phyloP scores from a whole-genome alignment of 495 filamentous ascomycete genomes.

The Platismatia glauca region DNA sequence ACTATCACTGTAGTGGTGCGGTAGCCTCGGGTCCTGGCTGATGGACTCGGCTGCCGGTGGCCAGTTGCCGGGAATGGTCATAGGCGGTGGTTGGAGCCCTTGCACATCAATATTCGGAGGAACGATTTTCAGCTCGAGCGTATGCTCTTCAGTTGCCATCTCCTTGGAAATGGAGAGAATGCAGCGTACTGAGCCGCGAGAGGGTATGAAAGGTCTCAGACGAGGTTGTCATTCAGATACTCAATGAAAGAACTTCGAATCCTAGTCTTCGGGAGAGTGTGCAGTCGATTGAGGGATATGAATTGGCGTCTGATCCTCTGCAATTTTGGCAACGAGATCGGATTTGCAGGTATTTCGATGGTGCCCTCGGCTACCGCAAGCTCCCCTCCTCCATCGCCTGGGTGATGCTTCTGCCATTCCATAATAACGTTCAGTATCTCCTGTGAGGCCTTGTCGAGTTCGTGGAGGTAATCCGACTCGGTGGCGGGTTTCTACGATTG shows the following conservation, averaged over 20 bases:
- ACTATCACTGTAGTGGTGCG: neutral
- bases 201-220: conserved; percentile 1
- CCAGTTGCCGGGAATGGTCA: neutral
- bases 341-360: conserved; percentile 32
- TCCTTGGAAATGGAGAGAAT: neutral
- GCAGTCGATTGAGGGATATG: conserved; percentile 64
- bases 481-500: conserved; percentile 45
- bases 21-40: neutral
- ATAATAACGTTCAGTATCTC: conserved; percentile 69
- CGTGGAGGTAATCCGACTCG: conserved; percentile 71
- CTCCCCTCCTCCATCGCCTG: conserved; percentile 47
- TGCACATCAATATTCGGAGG: neutral
- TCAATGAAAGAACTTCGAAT: conserved; percentile 62
- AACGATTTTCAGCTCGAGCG: too few relatives aligned
- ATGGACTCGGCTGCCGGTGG: neutral
- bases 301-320: conserved; percentile 81
- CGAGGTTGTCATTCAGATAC: conserved; percentile 54
- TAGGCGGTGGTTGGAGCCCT: neutral
- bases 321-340: conserved; percentile 54
- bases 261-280: conserved; percentile 45
- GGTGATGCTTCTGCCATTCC: conserved; percentile 59
- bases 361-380: conserved; percentile 37
- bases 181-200: neutral
- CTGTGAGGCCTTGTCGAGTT: conserved; percentile 76
- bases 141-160: neutral